Percentiles rank a stretch among this genome's conserved stretches.
phyloP scores from a whole-genome alignment of 306 rosid genomes.

The Citrullus mucosospermus region DNA sequence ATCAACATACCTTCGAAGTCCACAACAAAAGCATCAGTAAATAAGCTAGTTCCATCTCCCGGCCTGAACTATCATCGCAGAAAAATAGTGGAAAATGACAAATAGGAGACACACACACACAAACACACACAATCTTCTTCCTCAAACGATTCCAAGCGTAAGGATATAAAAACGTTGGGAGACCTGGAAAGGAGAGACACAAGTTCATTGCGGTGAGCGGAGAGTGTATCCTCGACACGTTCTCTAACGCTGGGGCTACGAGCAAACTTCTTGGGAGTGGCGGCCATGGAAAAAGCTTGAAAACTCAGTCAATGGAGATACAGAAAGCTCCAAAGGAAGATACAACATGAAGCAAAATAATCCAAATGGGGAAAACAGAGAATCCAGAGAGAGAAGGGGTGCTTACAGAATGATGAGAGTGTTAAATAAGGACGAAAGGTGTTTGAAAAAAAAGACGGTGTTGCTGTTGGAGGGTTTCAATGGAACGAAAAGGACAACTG shows the following conservation, averaged over 20 bases:
- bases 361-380: neutral
- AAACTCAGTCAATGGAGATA: neutral
- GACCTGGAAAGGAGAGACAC: constrained; percentile 87
- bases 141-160: too few species aligned
- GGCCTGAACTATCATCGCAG: too few species aligned
- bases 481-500: neutral
- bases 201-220: constrained; percentile 76
- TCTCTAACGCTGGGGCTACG: constrained; percentile 65
- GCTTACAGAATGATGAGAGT: neutral
- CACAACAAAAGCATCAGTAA: neutral
- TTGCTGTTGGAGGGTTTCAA: neutral
- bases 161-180: neutral
- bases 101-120: too few species aligned
- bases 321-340: neutral
- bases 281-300: constrained; percentile 26
- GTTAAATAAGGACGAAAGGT: neutral
- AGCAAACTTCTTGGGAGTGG: constrained; percentile 33
- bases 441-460: neutral
- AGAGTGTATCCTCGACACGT: constrained; percentile 68
- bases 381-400: neutral
- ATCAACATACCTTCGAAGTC: constrained; percentile 52
- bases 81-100: too few species aligned
- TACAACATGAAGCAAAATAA: neutral
- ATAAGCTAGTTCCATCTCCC: too few species aligned
- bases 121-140: too few species aligned